Conservation (phyloP, 108 stramenopile genomes). For the Cyclostephanos tholiformis region DNA sequence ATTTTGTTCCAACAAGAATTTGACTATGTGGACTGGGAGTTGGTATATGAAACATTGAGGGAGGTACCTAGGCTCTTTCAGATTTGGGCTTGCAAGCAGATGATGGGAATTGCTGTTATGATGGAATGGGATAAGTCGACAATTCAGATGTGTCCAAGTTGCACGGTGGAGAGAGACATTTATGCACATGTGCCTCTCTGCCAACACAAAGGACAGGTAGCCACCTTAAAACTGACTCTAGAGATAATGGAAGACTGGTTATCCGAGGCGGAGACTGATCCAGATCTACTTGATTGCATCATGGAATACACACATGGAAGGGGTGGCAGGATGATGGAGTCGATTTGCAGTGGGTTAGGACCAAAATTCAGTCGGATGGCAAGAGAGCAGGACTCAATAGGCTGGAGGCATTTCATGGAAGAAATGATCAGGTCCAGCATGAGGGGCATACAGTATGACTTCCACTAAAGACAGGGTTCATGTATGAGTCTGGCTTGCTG, state of each 20-base stretch:
- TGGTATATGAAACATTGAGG: background rate
- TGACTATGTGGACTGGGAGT: conserved; percentile 5
- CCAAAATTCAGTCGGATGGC: background rate
- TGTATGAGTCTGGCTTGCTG: no score
- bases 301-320: background rate
- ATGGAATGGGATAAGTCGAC: background rate
- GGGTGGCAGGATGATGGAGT: background rate
- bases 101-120: conserved; percentile 8
- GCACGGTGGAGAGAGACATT: background rate
- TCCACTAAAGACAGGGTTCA: no score
- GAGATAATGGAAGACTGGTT: background rate
- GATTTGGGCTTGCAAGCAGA: conserved; percentile 19
- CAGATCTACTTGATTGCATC: background rate
- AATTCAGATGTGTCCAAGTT: background rate
- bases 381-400: conserved; percentile 6
- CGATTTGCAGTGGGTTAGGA: background rate
- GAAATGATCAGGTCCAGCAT: background rate
- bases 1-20: background rate
- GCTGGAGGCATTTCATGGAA: conserved; percentile 28
- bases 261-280: background rate
- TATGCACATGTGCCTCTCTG: conserved; percentile 5
- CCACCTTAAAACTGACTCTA: background rate
- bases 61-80: background rate
- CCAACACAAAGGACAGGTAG: background rate
- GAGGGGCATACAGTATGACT: no score